Conservation (phyloP, 768 basidiomycete genomes). For the Lentinula raphanica region DNA sequence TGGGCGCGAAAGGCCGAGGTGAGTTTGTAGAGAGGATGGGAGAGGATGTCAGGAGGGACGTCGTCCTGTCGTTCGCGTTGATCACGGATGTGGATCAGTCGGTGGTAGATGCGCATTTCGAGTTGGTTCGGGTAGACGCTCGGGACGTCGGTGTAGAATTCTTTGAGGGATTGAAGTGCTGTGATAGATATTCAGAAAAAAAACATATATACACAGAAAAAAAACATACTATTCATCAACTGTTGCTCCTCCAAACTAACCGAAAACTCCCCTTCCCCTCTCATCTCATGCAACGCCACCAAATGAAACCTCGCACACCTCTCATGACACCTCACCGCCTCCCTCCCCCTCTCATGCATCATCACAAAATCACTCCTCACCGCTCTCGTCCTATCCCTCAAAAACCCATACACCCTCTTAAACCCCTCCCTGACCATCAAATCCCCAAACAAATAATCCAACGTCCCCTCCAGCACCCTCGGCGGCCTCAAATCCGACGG, state of each 20-base stretch:
- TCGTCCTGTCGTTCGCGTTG: constrained; percentile 71
- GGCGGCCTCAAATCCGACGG: constrained; percentile 93
- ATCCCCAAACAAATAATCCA: constrained; percentile 89
- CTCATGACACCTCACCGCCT: constrained; percentile 88
- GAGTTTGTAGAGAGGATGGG: constrained; percentile 73
- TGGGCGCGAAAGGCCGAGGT: constrained; percentile 76
- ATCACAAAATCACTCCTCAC: constrained; percentile 93
- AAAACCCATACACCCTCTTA: constrained; percentile 69
- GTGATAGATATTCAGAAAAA: not conserved
- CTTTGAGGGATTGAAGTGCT: constrained; percentile 91
- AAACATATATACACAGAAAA: no score
- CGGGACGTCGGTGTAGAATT: constrained; percentile 86
- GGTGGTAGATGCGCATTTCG: constrained; percentile 94
- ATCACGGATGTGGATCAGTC: constrained; percentile 86
- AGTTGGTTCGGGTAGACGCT: constrained; percentile 70
- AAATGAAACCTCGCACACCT: constrained; percentile 88
- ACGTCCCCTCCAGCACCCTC: constrained; percentile 75
- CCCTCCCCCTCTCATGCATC: constrained; percentile 72
- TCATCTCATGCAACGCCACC: no score
- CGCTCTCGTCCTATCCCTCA: constrained; percentile 86
- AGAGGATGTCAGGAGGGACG: constrained; percentile 61
- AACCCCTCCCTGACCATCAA: constrained; percentile 71
- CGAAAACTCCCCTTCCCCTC: constrained; percentile 53
- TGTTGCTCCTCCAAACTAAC: constrained; percentile 80
- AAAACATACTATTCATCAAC: constrained; percentile 85